These are phyloP conservation scores for Phialophora expanda DNA, from an alignment of 2,329 filamentous ascomycete genomes.

Conservation along the genomic window DNA sequence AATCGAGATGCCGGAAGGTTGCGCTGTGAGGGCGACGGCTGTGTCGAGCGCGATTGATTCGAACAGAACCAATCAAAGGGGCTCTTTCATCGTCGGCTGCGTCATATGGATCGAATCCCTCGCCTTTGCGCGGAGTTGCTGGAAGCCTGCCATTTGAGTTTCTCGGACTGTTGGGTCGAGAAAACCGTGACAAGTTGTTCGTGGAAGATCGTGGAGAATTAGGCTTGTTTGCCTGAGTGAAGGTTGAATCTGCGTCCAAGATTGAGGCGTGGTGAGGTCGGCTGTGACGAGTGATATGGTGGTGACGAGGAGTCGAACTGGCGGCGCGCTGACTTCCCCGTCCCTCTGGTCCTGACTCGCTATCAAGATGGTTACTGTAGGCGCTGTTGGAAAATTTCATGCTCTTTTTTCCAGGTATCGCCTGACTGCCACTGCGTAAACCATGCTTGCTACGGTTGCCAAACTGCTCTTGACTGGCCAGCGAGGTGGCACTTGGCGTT, in stretches of 20 bases:
- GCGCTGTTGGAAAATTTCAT: slow-evolving; percentile 93
- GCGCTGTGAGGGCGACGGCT: slow-evolving; percentile 60
- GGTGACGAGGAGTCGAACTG: slow-evolving; percentile 69
- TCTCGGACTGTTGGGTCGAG: slow-evolving; percentile 73
- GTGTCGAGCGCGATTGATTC: slow-evolving; percentile 65
- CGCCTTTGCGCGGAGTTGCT: slow-evolving; percentile 61
- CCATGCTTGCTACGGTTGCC: slow-evolving; percentile 65
- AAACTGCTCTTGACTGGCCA: slow-evolving; percentile 57
- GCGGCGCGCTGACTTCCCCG: slow-evolving; percentile 66
- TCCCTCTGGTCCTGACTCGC: slow-evolving; percentile 70
- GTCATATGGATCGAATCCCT: slow-evolving; percentile 78
- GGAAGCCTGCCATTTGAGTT: slow-evolving; percentile 56
- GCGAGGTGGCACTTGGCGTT: slow-evolving; percentile 89
- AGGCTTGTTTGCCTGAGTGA: slow-evolving; percentile 67
- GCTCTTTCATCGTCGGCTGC: slow-evolving; percentile 87
- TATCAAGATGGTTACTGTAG: slow-evolving; percentile 67
- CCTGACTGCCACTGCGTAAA: slow-evolving; percentile 67
- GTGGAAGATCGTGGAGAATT: slow-evolving; percentile 64
- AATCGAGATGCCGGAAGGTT: slow-evolving; percentile 73
- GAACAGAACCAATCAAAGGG: slow-evolving; percentile 72
- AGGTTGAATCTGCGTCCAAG: slow-evolving; percentile 78
- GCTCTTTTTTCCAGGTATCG: slow-evolving; percentile 77
- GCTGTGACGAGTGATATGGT: slow-evolving; percentile 80
- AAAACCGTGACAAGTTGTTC: slow-evolving; percentile 56
- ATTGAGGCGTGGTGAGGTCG: slow-evolving; percentile 73